Evolutionary conservation across 805 yeast species (phyloP), one percentile per base, ranked within the genome.

Genomic region (Ogataea dorogensis): DNA sequence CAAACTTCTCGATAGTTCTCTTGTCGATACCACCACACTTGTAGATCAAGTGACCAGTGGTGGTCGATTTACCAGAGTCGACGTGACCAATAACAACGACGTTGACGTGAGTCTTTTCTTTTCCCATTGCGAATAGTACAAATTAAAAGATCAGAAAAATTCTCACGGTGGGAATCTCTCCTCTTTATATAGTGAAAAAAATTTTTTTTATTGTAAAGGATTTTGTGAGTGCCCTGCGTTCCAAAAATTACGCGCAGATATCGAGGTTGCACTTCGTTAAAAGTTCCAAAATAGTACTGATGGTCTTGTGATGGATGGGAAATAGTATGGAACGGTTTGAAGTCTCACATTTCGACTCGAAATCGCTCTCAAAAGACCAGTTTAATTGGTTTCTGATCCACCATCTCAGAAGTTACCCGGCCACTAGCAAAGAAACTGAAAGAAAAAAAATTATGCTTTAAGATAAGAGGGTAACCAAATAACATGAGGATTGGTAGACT

Each of bases 31-130:
- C 96, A 85, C 97, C 96, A 79, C 96, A 89, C 91, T 88, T 88
- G 95, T 70, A 89, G 69, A 89, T 88, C 76, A 89, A 85, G 83
- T 89, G 97, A 75, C 97, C 97, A 71, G 98, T 89, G 75, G 97
- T 91, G 68, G 98, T 89, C 54, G 97, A 91, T 79, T 86, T 85
- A 77, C 91, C 91, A 64, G 97, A 89, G 77, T 91, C 98, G 97
- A 93, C 98, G 95, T 91, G 98, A 76, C 98, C 98, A 74, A 91
- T 91, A 70, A 93, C 98, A 74, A 93, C 98, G 77, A 91, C 95
- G 96, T 91, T 91, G 79, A 91, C 86, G 86, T 91, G 98, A 75
- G 78, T 65, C 84, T 91, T 89, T 67, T 81, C 96, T 75, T 87
- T 87, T 81, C 96, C 96, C 49, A 50, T 51, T 44, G 37, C 47